Percentiles rank a stretch among this genome's conserved stretches.
These are phyloP conservation scores for Acanthochlamys bracteata DNA, from an alignment of 106 monocot genomes.

Conservation along the genomic window DNA sequence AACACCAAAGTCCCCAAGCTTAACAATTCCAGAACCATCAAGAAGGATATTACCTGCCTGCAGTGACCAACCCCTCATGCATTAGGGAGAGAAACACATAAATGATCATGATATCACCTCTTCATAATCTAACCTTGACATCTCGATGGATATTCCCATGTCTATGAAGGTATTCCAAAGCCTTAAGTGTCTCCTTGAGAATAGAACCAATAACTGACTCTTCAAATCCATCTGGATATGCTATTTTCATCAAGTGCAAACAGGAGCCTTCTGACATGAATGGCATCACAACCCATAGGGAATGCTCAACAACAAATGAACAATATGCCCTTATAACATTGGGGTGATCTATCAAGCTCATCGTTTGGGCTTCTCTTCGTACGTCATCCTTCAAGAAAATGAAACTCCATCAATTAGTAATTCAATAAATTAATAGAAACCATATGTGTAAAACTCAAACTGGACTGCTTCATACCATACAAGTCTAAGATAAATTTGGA, in stretches of 20 bases:
- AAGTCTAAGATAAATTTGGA: too few relatives aligned
- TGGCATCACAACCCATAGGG: constrained; percentile 97
- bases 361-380: constrained; percentile 84
- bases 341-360: constrained; percentile 96
- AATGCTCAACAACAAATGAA: constrained; percentile 88
- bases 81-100: not conserved
- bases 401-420: too few relatives aligned
- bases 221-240: constrained; percentile 91
- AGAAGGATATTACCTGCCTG: constrained; percentile 98
- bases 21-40: constrained; percentile 68
- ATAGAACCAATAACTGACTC: constrained; percentile 71
- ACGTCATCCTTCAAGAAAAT: constrained; percentile 88
- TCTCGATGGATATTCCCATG: constrained; percentile 98
- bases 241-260: constrained; percentile 93
- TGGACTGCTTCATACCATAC: too few relatives aligned
- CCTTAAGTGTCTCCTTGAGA: constrained; percentile 89
- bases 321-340: constrained; percentile 77
- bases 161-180: constrained; percentile 89
- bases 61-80: constrained; percentile 3
- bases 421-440: too few relatives aligned
- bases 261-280: constrained; percentile 97
- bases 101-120: not conserved
- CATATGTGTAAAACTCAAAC: too few relatives aligned
- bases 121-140: constrained; percentile 60
- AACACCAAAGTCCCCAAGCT: constrained; percentile 95